Evolutionary conservation across 2,329 filamentous ascomycete genomes (phyloP), one percentile per base, ranked within the genome.

Genomic region (Aspergillus fumigatus): DNA sequence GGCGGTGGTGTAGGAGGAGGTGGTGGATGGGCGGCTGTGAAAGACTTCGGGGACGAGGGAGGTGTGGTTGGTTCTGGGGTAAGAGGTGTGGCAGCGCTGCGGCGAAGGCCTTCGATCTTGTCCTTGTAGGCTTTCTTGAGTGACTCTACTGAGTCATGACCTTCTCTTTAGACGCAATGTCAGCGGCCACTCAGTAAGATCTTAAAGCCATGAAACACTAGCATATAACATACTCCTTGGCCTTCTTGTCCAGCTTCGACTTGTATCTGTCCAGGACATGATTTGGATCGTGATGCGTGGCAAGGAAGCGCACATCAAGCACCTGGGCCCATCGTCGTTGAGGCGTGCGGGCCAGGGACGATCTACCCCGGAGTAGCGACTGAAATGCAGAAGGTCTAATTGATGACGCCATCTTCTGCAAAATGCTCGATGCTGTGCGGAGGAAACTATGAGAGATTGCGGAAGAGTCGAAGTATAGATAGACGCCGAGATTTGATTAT

Each of bases 311-410:
- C 50, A 96, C 87, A 74, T 97, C 90, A 74, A 95, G 90, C 29
- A 97, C 92, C 67, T 90, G 90, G 1, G 93, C 93, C 88, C 90
- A 95, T 71, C 92, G 86, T 55, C 88, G 85, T 74, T 97, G 93
- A 53, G 71, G 68, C 19, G 50, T 48, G 1, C 69, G 67, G 50
- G 69, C 61, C 7, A 74, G 67, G 17, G 66, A 66, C 4, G 62
- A 62, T 6, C 62, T 64, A 17, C 60, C 63, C 35, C 70, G 68
- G 10, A 75, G 54, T 32, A 84, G 65, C 57, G 80, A 75, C 41
- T 82, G 82, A 41, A 86, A 73, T 25, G 76, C 71, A 50, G 78
- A 76, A 32, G 78, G 70, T 63, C 79, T 75, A 47, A 80, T 66
- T 40, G 32, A 38, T 2, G 77, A 80, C 40, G 81, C 75, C 82